Evolutionary conservation across 768 basidiomycete species (phyloP), one percentile per base, ranked within the genome.

Genomic region (Suillus plorans): DNA sequence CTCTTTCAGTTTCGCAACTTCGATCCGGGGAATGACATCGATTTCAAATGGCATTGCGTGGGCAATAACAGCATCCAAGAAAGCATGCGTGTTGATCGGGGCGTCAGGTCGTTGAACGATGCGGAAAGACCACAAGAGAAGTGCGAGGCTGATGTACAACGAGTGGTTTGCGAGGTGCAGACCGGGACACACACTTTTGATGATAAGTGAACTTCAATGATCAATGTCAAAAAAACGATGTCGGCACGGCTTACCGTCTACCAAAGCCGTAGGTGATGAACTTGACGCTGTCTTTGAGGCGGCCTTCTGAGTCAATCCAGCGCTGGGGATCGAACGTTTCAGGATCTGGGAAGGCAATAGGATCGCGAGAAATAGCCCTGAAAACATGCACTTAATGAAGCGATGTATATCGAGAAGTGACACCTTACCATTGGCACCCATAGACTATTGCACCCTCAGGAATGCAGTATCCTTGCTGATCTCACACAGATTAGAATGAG

Each of bases 81-180:
- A 50, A 16, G 50, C 50, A 16, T 50, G 25, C 25, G 25, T 28
- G 50, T 50, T 18, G 50, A 50, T 50, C 50, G 25, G 50, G 50
- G 50, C 50, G 2, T 28, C 50, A 9, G 50, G 25, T 28, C 50
- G 50, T 31, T 50, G 50, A 28, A 7, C 16, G 14, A 50, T 50
- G 14, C 25, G 50, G 25, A 50, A 50, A 50, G 50, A 83, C 86
- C 87, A 89, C 10, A 87, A 79, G 9, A 86, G 73, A 16, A 86
- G 75, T 0, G 87, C 85, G 0, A 86, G 83, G 69, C 85, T 89
- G 49, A 90, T 77, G 69, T 85, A 88, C 0, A 89, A 76, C 1
- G 88, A 89, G 1, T 72, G 68, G 28, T 78, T 62, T 5, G 69
- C 71, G 25, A 72, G 82, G 71, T 87, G 81, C 67, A 84, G 83